Evolutionary conservation across 768 basidiomycete species (phyloP), one percentile per base, ranked within the genome.

Genomic region (Brasilioporus rufonigricans): DNA sequence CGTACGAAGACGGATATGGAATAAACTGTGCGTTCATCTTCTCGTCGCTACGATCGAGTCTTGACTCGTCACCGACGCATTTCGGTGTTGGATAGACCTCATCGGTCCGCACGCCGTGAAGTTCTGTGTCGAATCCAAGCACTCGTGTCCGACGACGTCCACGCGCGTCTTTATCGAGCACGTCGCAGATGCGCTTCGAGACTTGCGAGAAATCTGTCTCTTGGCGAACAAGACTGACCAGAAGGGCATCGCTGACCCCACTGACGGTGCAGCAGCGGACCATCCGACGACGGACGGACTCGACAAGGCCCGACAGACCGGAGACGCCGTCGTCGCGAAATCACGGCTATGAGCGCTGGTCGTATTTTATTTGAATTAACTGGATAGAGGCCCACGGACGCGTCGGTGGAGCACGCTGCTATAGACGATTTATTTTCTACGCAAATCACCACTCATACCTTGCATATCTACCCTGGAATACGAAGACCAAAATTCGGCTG

Each of bases 61-160:
- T 36, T 16, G 35, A 36, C 16, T 36, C 13, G 16, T 18, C 35
- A 36, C 35, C 16, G 35, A 18, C 35, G 35, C 11, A 3, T 11
- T 11, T 4, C 14, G 35, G 9, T 12, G 38, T 5, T 12, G 39
- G 43, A 36, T 61, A 96, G 95, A 97, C 70, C 80, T 96, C 54
- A 81, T 89, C 53, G 91, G 86, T 14, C 83, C 86, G 14, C 73
- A 85, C 40, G 76, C 85, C 53, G 77, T 98, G 65, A 95, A 93
- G 71, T 94, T 97, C 73, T 94, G 96, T 2, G 85, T 97, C 66
- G 96, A 98, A 68, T 91, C 89, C 43, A 98, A 98, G 69, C 73
- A 78, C 56, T 87, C 88, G 6, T 83, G 77, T 56, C 65, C 78
- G 4, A 64, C 73, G 18, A 95, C 93, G 18, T 90, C 89, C 18